A percentile compares a stretch with the other conserved stretches of the same genome.
These are phyloP conservation scores for Diddensiella santjacobensis DNA, from an alignment of 805 yeast species.

Conservation along the genomic window DNA sequence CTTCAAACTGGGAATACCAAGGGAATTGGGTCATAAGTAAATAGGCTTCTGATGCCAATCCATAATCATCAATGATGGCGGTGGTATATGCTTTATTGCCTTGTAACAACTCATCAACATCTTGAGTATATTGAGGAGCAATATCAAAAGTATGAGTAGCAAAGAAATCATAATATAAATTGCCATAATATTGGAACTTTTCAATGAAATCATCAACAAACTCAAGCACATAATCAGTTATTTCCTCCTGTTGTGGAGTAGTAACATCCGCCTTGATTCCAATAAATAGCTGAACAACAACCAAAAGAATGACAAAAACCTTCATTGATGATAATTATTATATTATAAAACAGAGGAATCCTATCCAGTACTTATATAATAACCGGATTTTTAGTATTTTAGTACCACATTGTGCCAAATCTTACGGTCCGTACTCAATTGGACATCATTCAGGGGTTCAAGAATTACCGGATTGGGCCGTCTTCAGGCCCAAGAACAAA, in stretches of 20 bases:
- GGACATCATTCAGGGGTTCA: too few relatives aligned
- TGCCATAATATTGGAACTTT: constrained; percentile 4
- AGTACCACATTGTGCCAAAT: too few relatives aligned
- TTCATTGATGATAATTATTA: too few relatives aligned
- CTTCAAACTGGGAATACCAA: constrained; percentile 14
- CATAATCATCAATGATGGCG: constrained; percentile 8
- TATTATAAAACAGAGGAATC: too few relatives aligned
- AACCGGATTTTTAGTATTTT: too few relatives aligned
- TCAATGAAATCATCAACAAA: constrained; percentile 10
- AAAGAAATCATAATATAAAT: constrained; percentile 11
- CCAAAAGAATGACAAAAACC: too few relatives aligned
- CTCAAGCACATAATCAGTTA: constrained; percentile 3
- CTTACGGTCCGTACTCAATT: too few relatives aligned
- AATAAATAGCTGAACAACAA: too few relatives aligned
- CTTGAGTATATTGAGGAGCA: constrained; percentile 11
- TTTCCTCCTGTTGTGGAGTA: not conserved
- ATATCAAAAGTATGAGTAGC: constrained; percentile 15
- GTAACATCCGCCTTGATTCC: too few relatives aligned
- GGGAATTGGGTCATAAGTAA: constrained; percentile 17
- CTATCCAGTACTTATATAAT: too few relatives aligned
- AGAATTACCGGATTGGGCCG: too few relatives aligned
- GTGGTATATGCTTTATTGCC: constrained; percentile 13
- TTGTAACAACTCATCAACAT: constrained; percentile 12
- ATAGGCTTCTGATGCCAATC: constrained; percentile 15
- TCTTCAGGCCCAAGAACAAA: too few relatives aligned